Percentiles rank a stretch among this genome's conserved stretches.
Conservation (phyloP, 139 green algal species). For the Mychonastes homosphaera region DNA sequence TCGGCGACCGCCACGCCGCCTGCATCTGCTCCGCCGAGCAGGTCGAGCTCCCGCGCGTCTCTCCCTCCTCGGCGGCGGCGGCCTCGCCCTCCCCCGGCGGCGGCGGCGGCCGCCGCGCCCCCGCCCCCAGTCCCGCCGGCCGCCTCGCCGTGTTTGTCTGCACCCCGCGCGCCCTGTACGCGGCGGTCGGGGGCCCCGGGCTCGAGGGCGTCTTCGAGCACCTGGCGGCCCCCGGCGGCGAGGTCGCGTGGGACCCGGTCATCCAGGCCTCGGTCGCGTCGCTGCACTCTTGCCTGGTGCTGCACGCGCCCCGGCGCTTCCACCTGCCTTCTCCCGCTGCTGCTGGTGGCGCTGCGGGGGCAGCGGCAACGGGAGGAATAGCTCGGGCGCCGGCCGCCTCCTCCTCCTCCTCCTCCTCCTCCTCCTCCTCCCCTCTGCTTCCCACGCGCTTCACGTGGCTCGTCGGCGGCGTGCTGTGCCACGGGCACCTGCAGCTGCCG, state of each 20-base stretch:
- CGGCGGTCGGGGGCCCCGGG: conserved; percentile 1
- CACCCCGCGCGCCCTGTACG: conserved; percentile 44
- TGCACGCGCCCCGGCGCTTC: neutral
- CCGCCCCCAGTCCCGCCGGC: conserved; percentile 1
- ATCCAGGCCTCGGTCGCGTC: neutral
- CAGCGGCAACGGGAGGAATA: neutral
- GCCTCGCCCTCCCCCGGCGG: neutral
- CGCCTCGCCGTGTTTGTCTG: conserved; percentile 42
- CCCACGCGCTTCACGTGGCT: conserved; percentile 35
- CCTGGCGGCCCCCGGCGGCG: neutral
- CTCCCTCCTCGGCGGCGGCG: no score
- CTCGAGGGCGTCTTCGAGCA: neutral
- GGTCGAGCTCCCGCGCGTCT: conserved; percentile 10
- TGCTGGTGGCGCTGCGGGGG: conserved; percentile 21
- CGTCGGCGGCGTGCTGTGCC: conserved; percentile 29
- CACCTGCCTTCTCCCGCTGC: conserved; percentile 8
- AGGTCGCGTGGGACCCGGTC: conserved; percentile 1
- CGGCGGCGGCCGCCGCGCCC: neutral
- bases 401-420: neutral
- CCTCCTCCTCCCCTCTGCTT: neutral
- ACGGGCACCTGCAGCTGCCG: conserved; percentile 30
- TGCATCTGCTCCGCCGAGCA: conserved; percentile 11
- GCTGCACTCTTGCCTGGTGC: neutral
- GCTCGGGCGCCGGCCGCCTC: neutral
- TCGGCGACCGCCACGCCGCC: no score